Evolutionary conservation across 129 eudicot genomes (phyloP), one percentile per base, ranked within the genome.

Genomic region (Helianthus tuberosus): DNA sequence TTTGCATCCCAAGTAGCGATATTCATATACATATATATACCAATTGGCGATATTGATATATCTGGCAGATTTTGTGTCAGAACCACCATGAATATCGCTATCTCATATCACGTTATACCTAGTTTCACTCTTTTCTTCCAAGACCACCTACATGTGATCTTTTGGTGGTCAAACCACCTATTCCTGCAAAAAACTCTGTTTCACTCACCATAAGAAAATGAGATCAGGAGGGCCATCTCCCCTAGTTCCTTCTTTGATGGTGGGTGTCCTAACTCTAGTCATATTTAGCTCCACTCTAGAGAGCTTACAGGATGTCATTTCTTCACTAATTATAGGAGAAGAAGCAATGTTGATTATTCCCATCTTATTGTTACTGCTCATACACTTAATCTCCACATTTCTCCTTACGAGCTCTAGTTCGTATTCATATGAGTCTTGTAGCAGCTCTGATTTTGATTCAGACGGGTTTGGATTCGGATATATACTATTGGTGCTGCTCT

Each of bases 201-300:
- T 60, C 63, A 44, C 41, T 4, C 46, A 39, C 64, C 0, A 48
- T 38, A 32, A 15, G 55, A 55, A 54, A 78, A 80, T 86, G 73
- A 64, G 53, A 81, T 68, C 35, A 6, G 50, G 51, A 77, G 84
- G 80, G 51, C 91, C 88, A 47, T 83, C 88, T 14, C 84, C 88
- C 4, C 36, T 87, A 68, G 86, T 87, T 75, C 91, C 91, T 23
- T 71, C 64, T 29, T 44, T 87, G 57, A 67, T 84, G 79, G 78
- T 84, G 66, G 86, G 86, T 64, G 69, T 78, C 41, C 88, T 87
- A 39, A 49, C 82, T 67, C 51, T 87, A 17, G 48, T 84, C 39
- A 59, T 87, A 66, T 68, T 68, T n/a, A 75, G 86, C 46, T 81
- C 86, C 3, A 55, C 80, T 46, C 8, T 83, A 66, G 77, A 75